Percentiles rank a stretch among this genome's conserved stretches.
Evolutionary conservation across 345 rosid genomes (phyloP).

Genomic region (Kandelia obovata): DNA sequence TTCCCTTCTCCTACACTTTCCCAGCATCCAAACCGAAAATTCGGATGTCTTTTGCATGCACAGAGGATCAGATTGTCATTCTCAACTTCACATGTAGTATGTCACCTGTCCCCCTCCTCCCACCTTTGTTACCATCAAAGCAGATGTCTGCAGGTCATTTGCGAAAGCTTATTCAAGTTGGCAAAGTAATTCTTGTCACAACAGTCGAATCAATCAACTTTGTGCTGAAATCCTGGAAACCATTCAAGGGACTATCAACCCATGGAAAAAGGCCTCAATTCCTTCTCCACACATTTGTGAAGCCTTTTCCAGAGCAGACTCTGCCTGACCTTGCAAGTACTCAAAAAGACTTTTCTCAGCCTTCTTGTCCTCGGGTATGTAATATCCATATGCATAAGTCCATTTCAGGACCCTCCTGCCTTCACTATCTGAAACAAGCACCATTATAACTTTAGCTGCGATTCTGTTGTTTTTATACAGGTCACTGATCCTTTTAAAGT

Average conservation of each 20-base stretch:
- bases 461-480: background rate
- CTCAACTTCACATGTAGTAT: too few species aligned
- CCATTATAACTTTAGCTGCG: background rate
- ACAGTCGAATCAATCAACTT: background rate
- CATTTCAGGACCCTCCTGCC: slow-evolving; percentile 16
- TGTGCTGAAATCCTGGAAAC: background rate
- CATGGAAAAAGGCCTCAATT: background rate
- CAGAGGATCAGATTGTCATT: too few species aligned
- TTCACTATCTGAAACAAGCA: slow-evolving; percentile 15
- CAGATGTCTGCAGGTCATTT: background rate
- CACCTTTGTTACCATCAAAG: too few species aligned
- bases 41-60: too few species aligned
- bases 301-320: slow-evolving; percentile 12
- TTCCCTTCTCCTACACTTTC: too few species aligned
- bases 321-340: slow-evolving; percentile 17
- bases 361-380: background rate
- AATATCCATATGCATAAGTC: slow-evolving; percentile 18
- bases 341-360: slow-evolving; percentile 12
- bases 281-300: slow-evolving; percentile 12
- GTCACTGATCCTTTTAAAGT: background rate
- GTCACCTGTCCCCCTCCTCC: too few species aligned
- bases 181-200: background rate
- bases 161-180: background rate
- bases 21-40: too few species aligned
- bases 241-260: background rate